phyloP scores from a whole-genome alignment of 306 rosid genomes.

The Gastrolobium bilobum region DNA sequence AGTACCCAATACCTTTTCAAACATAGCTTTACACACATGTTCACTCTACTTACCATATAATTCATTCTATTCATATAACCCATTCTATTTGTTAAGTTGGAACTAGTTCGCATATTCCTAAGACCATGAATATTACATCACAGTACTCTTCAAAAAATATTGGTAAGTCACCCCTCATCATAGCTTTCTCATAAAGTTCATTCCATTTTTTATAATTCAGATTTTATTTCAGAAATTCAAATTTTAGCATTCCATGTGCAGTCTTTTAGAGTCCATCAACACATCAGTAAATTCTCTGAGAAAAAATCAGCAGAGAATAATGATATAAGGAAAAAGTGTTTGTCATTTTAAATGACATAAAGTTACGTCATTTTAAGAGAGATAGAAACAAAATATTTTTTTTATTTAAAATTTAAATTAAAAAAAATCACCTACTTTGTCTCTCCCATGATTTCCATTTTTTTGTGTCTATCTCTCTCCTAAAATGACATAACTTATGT shows the following conservation, averaged over 20 bases:
- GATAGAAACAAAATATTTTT: too few relatives aligned
- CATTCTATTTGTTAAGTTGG: slow-evolving; percentile 6
- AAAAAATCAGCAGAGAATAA: not conserved
- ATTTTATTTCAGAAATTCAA: slow-evolving; percentile 10
- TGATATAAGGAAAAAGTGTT: too few relatives aligned
- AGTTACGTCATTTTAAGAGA: too few relatives aligned
- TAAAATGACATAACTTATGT: too few relatives aligned
- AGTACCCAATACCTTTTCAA: slow-evolving; percentile 16
- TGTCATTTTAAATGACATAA: too few relatives aligned
- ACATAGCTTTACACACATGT: slow-evolving; percentile 4
- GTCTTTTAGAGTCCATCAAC: slow-evolving; percentile 23
- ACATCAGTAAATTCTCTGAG: not conserved
- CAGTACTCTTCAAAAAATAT: slow-evolving; percentile 18
- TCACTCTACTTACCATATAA: not conserved
- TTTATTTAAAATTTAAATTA: too few relatives aligned
- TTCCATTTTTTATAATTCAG: slow-evolving; percentile 1
- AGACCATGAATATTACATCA: slow-evolving; percentile 19
- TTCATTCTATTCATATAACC: slow-evolving; percentile 8
- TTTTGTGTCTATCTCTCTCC: too few relatives aligned
- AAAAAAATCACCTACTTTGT: too few relatives aligned
- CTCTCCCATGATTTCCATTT: too few relatives aligned
- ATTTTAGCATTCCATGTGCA: slow-evolving; percentile 19
- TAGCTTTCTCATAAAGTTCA: slow-evolving; percentile 18
- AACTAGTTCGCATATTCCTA: slow-evolving; percentile 1
- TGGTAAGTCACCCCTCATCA: not conserved